Evolutionary conservation across 148 eudicot species (phyloP), one percentile per base, ranked within the genome.

Genomic region (Rhododendron vialii): DNA sequence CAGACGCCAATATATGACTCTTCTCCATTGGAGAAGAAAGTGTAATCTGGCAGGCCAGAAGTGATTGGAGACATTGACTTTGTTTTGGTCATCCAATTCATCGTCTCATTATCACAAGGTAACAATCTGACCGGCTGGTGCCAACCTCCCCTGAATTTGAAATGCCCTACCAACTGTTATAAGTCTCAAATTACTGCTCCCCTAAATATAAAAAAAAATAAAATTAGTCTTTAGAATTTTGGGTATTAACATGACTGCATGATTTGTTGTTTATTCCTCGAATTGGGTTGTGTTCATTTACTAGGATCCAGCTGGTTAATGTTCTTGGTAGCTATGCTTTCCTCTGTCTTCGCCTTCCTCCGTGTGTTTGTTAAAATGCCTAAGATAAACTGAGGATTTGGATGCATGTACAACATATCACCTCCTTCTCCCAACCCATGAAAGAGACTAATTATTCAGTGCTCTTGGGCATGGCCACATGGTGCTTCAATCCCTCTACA

Each of bases 331-430:
- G 24, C 22, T 61, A 2, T 5, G 17, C 22, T 36, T 22, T 57
- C 24, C 63, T 50, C 73, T 81, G 71, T 26, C 10, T 26, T 67
- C 5, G 26, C 74, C 74, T 67, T 67, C 10, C 43, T 84, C 85
- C 86, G 9, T 53, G 50, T 53, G 81, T 51, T 84, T 75, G 81
- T 51, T 51, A 74, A 75, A 84, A 74, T 22, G 33, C 81, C 67
- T 75, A 1, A 33, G 13, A 10, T 2, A 28, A 50, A 73, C 15
- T 53, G 81, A 48, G 33, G 14, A 48, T 48, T 3, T 74, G 80
- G 48, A 2, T 53, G 18, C 12, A 84, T 24, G 33, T 36, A 4
- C 30, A 74, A 13, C 55, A 28, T 48, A 15, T 30, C 47, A 55
- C 45, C 36, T 81, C 41, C 28, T 47, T 45, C 79, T 30, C 85